These are phyloP conservation scores for Meripilus lineatus DNA, from an alignment of 1,284 basidiomycete genomes.

Conservation along the genomic window DNA sequence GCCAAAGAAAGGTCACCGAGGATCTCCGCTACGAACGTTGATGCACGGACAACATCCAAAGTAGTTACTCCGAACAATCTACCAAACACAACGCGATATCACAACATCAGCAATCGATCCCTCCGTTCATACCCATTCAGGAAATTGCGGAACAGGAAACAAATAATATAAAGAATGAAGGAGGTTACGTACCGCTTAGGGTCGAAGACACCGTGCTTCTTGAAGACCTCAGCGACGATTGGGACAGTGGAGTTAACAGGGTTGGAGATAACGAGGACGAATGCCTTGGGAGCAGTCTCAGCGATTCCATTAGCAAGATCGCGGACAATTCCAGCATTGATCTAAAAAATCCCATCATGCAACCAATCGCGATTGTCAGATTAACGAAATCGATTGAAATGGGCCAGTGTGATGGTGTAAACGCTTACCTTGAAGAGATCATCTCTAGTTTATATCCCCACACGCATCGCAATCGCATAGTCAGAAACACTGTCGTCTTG, in stretches of 20 bases:
- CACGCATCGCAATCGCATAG: neutral
- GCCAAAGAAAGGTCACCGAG: constrained; percentile 61
- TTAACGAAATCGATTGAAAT: neutral
- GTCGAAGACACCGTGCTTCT: constrained; percentile 89
- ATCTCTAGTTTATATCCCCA: constrained; percentile 74
- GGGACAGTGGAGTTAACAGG: constrained; percentile 98
- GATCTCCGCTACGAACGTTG: constrained; percentile 89
- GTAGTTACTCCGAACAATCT: constrained; percentile 98
- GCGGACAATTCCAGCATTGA: constrained; percentile 96
- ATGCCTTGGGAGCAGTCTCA: constrained; percentile 83
- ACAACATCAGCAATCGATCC: too few species aligned
- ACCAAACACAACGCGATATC: constrained; percentile 1
- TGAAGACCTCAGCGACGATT: constrained; percentile 93
- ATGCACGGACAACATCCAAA: constrained; percentile 95
- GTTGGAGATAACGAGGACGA: constrained; percentile 94
- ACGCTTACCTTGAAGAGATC: constrained; percentile 86
- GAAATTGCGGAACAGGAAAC: constrained; percentile 17
- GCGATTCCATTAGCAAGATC: constrained; percentile 91
- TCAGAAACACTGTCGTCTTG: neutral
- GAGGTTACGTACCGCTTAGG: constrained; percentile 65
- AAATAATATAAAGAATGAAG: constrained; percentile 5
- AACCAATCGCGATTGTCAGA: neutral
- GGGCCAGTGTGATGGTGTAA: too few species aligned
- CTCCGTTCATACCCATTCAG: too few species aligned
- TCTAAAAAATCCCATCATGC: constrained; percentile 40